These are phyloP conservation scores for Cryptococcus hybrid DNA, from an alignment of 1,284 basidiomycete species.

Conservation along the genomic window DNA sequence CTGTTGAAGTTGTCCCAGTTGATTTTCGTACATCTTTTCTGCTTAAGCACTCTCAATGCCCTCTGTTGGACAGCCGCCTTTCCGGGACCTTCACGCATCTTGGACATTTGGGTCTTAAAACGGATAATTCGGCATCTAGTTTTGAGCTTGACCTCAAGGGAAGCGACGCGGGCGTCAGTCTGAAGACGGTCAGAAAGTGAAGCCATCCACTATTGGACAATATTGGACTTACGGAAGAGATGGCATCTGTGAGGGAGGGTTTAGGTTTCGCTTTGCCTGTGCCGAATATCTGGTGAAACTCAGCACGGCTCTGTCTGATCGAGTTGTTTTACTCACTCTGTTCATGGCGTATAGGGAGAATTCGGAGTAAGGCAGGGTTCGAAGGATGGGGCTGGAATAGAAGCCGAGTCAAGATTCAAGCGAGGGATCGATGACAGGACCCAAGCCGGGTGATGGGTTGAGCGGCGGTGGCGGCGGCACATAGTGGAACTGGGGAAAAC, in stretches of 20 bases:
- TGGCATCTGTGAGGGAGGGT: conserved; percentile 85
- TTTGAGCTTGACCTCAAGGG: conserved; percentile 97
- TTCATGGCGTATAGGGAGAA: conserved; percentile 25
- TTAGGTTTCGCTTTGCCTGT: conserved; percentile 67
- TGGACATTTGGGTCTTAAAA: conserved; percentile 96
- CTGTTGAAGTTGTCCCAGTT: conserved; percentile 86
- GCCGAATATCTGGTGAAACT: conserved; percentile 64
- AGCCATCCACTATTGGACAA: neutral
- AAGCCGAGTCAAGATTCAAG: too few species aligned
- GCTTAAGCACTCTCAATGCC: conserved; percentile 85
- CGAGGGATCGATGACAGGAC: too few species aligned
- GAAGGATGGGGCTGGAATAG: too few species aligned
- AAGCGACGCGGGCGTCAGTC: conserved; percentile 85
- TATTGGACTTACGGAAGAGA: conserved; percentile 64
- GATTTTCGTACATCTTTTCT: conserved; percentile 78
- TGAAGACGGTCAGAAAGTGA: conserved; percentile 39
- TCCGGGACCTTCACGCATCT: conserved; percentile 88
- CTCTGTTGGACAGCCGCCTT: conserved; percentile 96
- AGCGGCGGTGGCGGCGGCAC: neutral
- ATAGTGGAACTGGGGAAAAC: neutral
- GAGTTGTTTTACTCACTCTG: conserved; percentile 27
- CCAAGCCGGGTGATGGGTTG: neutral
- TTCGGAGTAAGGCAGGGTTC: too few species aligned
- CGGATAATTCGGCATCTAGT: conserved; percentile 76
- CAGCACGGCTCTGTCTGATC: conserved; percentile 1